Conservation (phyloP, 2,329 filamentous ascomycete genomes). For the Ceratocystis ficicola region DNA sequence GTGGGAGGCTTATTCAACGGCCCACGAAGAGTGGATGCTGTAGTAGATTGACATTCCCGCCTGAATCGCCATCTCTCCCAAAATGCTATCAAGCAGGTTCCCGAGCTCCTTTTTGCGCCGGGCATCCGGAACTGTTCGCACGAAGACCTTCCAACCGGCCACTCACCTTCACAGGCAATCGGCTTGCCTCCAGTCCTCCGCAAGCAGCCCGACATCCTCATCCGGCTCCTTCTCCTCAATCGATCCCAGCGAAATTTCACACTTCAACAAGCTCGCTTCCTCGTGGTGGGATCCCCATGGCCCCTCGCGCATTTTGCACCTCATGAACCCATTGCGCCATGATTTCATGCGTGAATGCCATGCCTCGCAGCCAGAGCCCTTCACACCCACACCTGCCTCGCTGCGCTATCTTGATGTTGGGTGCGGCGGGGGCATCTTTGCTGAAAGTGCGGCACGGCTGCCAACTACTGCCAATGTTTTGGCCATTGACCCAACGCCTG, state of each 20-base stretch:
- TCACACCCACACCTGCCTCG: constrained; percentile 29
- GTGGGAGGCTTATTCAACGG: no score
- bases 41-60: not conserved
- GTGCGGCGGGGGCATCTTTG: constrained; percentile 93
- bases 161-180: not conserved
- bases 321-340: constrained; percentile 96
- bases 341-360: constrained; percentile 74
- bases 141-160: not conserved
- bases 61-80: not conserved
- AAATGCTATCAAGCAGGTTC: not conserved
- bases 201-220: constrained; percentile 19
- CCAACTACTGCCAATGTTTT: constrained; percentile 51
- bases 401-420: constrained; percentile 79
- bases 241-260: constrained; percentile 76
- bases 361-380: constrained; percentile 37
- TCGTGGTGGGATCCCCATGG: constrained; percentile 97
- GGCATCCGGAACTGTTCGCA: not conserved
- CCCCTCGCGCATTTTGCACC: constrained; percentile 78
- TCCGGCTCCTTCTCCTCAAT: constrained; percentile 49
- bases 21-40: no score
- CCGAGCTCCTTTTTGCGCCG: not conserved
- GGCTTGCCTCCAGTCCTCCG: constrained; percentile 24
- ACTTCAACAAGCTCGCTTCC: constrained; percentile 87
- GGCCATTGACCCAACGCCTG: constrained; percentile 65
- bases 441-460: constrained; percentile 68